Evolutionary conservation across 2,329 filamentous ascomycete genomes (phyloP).

Genomic region (Parastagonospora nodorum): DNA sequence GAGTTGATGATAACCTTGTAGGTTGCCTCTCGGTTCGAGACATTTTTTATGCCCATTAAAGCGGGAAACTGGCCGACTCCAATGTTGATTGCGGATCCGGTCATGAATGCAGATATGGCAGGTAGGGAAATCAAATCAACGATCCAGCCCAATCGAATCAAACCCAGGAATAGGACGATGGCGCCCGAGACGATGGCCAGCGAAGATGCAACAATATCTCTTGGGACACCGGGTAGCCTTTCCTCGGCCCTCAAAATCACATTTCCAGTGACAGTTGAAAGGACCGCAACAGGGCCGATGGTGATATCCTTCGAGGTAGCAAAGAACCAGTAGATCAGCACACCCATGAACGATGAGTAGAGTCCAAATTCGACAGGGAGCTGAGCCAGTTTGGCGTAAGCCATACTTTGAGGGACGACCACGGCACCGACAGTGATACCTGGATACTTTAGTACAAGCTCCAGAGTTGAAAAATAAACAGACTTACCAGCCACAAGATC

Average conservation of each 20-base stretch:
- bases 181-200: slow-evolving; percentile 78
- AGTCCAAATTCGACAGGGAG: slow-evolving; percentile 81
- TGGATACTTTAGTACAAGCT: slow-evolving; percentile 32
- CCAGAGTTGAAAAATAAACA: background rate
- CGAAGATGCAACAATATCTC: slow-evolving; percentile 57
- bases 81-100: slow-evolving; percentile 91
- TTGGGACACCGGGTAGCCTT: slow-evolving; percentile 46
- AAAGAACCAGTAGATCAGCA: slow-evolving; percentile 95
- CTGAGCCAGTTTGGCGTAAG: slow-evolving; percentile 83
- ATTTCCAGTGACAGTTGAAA: slow-evolving; percentile 87
- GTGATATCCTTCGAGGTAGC: slow-evolving; percentile 99
- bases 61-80: slow-evolving; percentile 79
- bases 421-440: slow-evolving; percentile 75
- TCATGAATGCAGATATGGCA: slow-evolving; percentile 96
- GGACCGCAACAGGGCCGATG: slow-evolving; percentile 92
- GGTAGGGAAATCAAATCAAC: slow-evolving; percentile 93
- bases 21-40: slow-evolving; percentile 76
- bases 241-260: slow-evolving; percentile 68
- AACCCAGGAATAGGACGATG: slow-evolving; percentile 80
- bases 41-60: slow-evolving; percentile 77
- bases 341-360: slow-evolving; percentile 96
- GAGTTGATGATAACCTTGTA: slow-evolving; percentile 87
- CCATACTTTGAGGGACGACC: slow-evolving; percentile 94
- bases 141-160: slow-evolving; percentile 84
- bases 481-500: slow-evolving; percentile 83